Percentiles rank a stretch among this genome's conserved stretches.
Evolutionary conservation across 140 eudicot genomes (phyloP).

Genomic region (Bidens hawaiensis): DNA sequence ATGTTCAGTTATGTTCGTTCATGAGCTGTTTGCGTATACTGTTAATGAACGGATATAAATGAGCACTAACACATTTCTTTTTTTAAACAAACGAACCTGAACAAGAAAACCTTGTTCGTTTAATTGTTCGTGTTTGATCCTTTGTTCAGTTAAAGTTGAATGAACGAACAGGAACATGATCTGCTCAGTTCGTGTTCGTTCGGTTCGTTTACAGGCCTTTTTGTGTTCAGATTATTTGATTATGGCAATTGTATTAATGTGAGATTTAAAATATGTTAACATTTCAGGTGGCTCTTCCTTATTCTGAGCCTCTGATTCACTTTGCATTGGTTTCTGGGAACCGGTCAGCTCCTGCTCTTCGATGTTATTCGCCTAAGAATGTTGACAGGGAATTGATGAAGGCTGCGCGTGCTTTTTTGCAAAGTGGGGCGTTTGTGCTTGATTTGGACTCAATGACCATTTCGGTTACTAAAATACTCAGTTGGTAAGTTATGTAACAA

Average conservation of each 20-base stretch:
- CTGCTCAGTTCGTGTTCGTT: too few species aligned
- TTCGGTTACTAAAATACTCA: constrained; percentile 49
- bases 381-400: constrained; percentile 55
- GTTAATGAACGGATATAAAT: too few species aligned
- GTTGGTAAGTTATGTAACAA: constrained; percentile 40
- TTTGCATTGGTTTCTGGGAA: constrained; percentile 57
- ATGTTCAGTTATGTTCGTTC: too few species aligned
- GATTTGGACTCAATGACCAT: constrained; percentile 43
- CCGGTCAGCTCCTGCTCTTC: constrained; percentile 64
- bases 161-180: too few species aligned
- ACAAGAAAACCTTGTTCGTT: too few species aligned
- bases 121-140: too few species aligned
- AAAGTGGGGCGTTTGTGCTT: constrained; percentile 51
- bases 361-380: constrained; percentile 62
- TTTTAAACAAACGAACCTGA: too few species aligned
- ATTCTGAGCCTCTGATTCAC: constrained; percentile 67
- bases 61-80: too few species aligned
- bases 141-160: too few species aligned
- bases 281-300: constrained; percentile 51
- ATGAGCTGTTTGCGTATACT: too few species aligned
- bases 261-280: neutral
- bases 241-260: neutral
- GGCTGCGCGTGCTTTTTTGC: constrained; percentile 47
- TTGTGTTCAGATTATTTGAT: neutral
- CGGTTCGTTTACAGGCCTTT: too few species aligned